These are phyloP conservation scores for Vaccinium corymbosum DNA, from an alignment of 148 eudicot species.

Conservation along the genomic window DNA sequence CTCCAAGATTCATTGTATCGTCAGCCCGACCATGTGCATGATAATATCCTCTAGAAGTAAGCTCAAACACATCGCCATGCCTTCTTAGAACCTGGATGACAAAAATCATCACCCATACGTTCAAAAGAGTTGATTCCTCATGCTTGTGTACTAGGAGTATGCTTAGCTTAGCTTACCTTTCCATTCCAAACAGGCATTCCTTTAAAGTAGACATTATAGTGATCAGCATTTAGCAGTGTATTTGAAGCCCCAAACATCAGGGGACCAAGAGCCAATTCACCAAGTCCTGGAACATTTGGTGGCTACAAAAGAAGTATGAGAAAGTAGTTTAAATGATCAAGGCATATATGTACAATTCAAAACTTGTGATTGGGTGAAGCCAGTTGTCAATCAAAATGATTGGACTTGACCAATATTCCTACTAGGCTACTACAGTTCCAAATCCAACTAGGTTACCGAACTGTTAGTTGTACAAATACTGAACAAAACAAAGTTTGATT, in stretches of 20 bases:
- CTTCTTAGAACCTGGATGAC: constrained; percentile 65
- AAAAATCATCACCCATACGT: background rate
- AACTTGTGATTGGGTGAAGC: background rate
- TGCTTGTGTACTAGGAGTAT: background rate
- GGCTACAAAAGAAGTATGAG: constrained; percentile 43
- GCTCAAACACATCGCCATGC: constrained; percentile 95
- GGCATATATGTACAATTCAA: background rate
- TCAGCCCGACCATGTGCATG: constrained; percentile 98
- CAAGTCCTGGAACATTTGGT: constrained; percentile 56
- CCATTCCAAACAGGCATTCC: constrained; percentile 91
- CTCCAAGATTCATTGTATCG: constrained; percentile 99
- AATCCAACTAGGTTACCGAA: background rate
- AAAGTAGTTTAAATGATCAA: constrained; percentile 6
- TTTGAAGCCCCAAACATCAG: constrained; percentile 87
- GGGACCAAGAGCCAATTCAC: constrained; percentile 91
- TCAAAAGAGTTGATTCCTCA: background rate
- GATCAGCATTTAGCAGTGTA: constrained; percentile 80
- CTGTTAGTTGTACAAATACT: background rate
- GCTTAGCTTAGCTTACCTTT: constrained; percentile 40
- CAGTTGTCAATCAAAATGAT: background rate
- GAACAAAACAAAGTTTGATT: background rate
- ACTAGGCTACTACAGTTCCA: background rate
- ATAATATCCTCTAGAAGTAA: constrained; percentile 73
- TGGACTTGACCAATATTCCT: background rate
- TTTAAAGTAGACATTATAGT: constrained; percentile 73